Evolutionary conservation across 495 filamentous ascomycete species (phyloP), one percentile per base, ranked within the genome.

Genomic region (Penicillium waksmanii): DNA sequence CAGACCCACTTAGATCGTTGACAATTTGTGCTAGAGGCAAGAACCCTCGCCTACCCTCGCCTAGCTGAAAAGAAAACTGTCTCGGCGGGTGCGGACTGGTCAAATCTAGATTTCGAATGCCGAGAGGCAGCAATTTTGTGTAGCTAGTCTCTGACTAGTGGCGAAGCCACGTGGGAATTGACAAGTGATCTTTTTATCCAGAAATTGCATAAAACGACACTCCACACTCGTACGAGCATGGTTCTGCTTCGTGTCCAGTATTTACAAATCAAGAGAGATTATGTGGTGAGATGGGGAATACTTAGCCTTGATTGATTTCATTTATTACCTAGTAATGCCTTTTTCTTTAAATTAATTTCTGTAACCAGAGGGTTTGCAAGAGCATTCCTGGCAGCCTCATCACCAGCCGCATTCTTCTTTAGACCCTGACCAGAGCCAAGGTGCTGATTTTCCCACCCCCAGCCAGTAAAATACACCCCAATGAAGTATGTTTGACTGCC

Each of bases 351-450:
- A 12, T 68, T 69, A 34, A 87, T 84, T 53, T 77, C 67, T 50
- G 83, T 80, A 35, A 90, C 81, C 47, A 89, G 35, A 36, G 80
- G 76, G 52, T 87, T 86, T 17, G 75, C 63, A 66, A 96, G 61
- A 1, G 90, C 91, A 61, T 82, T 74, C 46, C 73, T 69, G 27
- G 92, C 92, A 27, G 92, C 92, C 56, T 80, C 82, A 50, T 84
- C 78, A 3, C 89, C 90, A 10, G 92, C 92, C 51, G 89, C 87
- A 53, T 82, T 84, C 71, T 94, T 95, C 51, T 82, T 88, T 44
- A 80, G 67, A 6, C 87, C 92, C 25, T 78, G 80, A 15, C 91
- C 92, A 35, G 77, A 81, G 0, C 89, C 92, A 8, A 96, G 69
- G 66, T 82, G 76, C 65, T 82, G 74, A 40, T 84, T 79, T 18